These are phyloP conservation scores for Geotrichum candidum DNA, from an alignment of 1,139 yeast genomes.

Conservation along the genomic window DNA sequence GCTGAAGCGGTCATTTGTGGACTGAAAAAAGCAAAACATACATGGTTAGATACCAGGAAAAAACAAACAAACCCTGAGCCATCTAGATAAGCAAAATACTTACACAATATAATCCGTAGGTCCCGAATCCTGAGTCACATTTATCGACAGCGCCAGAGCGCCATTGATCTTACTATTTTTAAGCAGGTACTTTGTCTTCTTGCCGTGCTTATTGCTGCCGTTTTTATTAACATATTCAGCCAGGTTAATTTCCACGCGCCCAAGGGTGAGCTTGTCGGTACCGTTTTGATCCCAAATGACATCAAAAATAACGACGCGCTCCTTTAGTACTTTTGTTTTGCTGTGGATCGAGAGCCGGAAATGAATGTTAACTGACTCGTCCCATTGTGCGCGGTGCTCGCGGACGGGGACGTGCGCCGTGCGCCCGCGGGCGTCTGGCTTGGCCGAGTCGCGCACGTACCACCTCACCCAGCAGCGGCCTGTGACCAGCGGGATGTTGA, in stretches of 20 bases:
- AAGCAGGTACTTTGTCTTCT: conserved; percentile 57
- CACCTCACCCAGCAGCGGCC: conserved; percentile 66
- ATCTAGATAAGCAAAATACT: conserved; percentile 18
- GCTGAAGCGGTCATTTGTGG: conserved; percentile 15
- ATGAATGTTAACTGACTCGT: conserved; percentile 36
- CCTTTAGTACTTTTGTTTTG: conserved; percentile 30
- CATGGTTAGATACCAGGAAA: neutral
- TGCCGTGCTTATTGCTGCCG: conserved; percentile 32
- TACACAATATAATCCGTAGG: conserved; percentile 32
- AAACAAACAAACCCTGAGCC: neutral
- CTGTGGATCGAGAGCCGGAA: conserved; percentile 42
- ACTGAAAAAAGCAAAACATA: conserved; percentile 1
- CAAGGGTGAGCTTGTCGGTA: conserved; percentile 45
- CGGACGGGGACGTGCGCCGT: conserved; percentile 42
- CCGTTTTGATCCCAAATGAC: conserved; percentile 35
- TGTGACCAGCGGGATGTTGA: conserved; percentile 74
- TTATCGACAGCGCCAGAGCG: conserved; percentile 51
- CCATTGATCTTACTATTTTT: conserved; percentile 79
- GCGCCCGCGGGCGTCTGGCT: conserved; percentile 41
- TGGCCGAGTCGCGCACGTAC: conserved; percentile 43
- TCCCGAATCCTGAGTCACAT: conserved; percentile 44
- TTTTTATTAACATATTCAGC: conserved; percentile 62
- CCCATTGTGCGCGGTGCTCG: conserved; percentile 49
- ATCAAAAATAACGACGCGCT: conserved; percentile 32
- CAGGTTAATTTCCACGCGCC: conserved; percentile 60